phyloP scores from a whole-genome alignment of 2,329 filamentous ascomycete genomes.

The Blastomyces emzantsi region DNA sequence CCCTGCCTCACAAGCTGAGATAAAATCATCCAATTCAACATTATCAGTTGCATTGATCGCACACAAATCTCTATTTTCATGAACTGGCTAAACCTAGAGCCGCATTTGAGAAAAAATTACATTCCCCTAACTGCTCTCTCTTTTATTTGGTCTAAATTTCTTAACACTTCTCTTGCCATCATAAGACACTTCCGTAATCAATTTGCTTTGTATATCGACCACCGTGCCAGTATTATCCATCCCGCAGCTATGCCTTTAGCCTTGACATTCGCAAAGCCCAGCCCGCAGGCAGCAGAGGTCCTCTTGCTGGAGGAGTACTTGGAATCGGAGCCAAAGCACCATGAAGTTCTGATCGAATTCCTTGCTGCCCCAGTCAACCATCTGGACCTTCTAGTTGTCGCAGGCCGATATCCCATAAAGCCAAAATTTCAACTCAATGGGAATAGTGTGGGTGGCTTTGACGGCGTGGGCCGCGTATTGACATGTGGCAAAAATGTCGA shows the following conservation, averaged over 20 bases:
- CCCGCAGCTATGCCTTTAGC: conserved; percentile 1
- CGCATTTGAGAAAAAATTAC: neutral
- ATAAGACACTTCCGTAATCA: neutral
- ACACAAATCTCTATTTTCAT: neutral
- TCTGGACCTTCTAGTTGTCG: conserved; percentile 19
- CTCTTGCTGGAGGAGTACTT: neutral
- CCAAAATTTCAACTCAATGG: conserved; percentile 12
- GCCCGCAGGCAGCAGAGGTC: neutral
- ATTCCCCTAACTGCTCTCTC: neutral
- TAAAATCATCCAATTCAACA: neutral
- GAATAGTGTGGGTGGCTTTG: conserved; percentile 18
- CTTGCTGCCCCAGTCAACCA: conserved; percentile 21
- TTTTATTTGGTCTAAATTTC: neutral
- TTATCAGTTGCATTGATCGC: neutral
- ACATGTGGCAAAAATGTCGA: conserved; percentile 13
- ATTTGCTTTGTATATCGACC: neutral
- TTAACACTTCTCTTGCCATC: neutral
- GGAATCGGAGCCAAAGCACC: neutral
- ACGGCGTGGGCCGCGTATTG: conserved; percentile 16
- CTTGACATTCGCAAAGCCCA: neutral
- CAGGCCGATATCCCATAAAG: conserved; percentile 19
- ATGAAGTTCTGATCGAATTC: conserved; percentile 15
- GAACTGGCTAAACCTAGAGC: neutral
- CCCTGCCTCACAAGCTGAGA: neutral
- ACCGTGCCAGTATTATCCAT: neutral